Base-by-base conservation (phyloP, 257 asterid genomes). In the Striga asiatica region DNA sequence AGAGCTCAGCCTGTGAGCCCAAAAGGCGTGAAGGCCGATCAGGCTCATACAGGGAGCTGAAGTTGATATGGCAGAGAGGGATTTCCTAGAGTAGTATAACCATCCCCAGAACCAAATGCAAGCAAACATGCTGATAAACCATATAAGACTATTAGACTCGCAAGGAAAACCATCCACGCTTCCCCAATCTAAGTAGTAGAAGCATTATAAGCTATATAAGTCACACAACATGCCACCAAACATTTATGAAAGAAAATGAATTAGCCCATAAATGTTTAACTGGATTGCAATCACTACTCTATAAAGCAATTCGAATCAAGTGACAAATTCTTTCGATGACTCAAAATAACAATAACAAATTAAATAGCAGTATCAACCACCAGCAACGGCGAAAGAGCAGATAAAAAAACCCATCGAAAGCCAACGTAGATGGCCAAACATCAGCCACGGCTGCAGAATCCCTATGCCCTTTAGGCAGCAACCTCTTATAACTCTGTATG, bases 391-490 rank as follows among this genome's bases (percentile, higher is more conserved):
- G 94, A 72, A 27, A 85, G 89, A 12, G 89, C 93, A 0, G 94
- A 89, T 62, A 89, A 64, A 89, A 64, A 53, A 79, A 81, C 0
- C 97, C 94, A 54, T 89, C 93, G 28, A 89, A 89, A 17, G 94
- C 93, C 0, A 95, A 89, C 21, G 89, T 85, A 2, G 97, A 85
- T 8, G 97, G 95, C 93, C 95, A 85, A 39, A 89, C 94, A 71
- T 89, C 97, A 14, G 95, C 97, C 6, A 89, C 96, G 6, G 97
- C 80, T 5, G 95, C 97, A n/a, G 94, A 81, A 66, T 89, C 95
- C 74, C 53, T 76, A 28, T 89, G 95, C 21, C 95, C 93, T 62
- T 79, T 89, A 2, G 97, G 97, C 58, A 89, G 76, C 76, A 89
- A 60, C 66, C 95, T 76, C 77, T 82, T 89, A 55, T 89, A 89